Evolutionary conservation across 139 green algal genomes (phyloP), one percentile per base, ranked within the genome.

Genomic region (Chlamydomonas urium): DNA sequence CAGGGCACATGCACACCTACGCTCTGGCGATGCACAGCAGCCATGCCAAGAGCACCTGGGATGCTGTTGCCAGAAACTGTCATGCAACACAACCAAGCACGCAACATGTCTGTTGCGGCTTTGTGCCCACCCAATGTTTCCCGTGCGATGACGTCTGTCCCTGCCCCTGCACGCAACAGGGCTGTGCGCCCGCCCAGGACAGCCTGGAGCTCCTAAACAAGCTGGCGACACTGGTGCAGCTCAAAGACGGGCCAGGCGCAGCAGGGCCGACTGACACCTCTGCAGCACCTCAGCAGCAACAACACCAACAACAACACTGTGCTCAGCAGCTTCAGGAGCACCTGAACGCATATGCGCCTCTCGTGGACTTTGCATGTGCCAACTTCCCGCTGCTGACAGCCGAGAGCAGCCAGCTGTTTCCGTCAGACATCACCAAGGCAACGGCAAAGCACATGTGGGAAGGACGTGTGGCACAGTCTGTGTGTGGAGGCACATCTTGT

Each of bases 351-450:
- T 31, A 45, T 45, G 60, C 17, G 14, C 60, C 60, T 8, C 32
- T 67, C 19, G 5, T 67, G 32, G 60, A 67, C 33, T 67, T 67
- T 45, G 33, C 33, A 5, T 67, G 60, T 21, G 33, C 60, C n/a
- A 67, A 67, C 33, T 47, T 67, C 60, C 33, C 33, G 33, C 14
- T n/a, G 60, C 33, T 67, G 60, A 67, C 60, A 26, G 19, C 21
- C 33, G 60, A 67, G 60, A 8, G 5, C 14, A 23, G 33, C 32
- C 31, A 42, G 33, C 21, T 42, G 26, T 31, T 67, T 5, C 60
- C 60, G 17, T 47, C 60, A 33, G 60, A 67, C 60, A 67, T 67
- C 10, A 42, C 33, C 8, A 42, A 26, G 6, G 60, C 60, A 21
- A 67, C 33, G 17, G 31, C 60, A 6, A 42, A 45, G 17, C 38